Evolutionary conservation across 352 stramenopile species (phyloP), one percentile per base, ranked within the genome.

Genomic region (Phytophthora citrophthora): DNA sequence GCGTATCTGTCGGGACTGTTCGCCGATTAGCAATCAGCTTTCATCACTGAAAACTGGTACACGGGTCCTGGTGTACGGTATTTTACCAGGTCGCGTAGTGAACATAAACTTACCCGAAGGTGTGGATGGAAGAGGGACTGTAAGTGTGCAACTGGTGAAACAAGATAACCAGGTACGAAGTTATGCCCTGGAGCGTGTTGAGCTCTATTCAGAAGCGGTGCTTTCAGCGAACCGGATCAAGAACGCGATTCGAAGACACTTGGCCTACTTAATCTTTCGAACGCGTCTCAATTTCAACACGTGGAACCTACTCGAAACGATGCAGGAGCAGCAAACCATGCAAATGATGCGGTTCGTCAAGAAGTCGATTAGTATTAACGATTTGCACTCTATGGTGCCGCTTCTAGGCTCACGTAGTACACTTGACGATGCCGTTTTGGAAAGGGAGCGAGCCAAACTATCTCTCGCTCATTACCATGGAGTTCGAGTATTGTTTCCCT

Each of bases 221-320:
- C 48, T 90, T 27, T 89, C 81, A 1, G 81, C 83, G 3, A 92
- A 92, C 48, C 79, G 79, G 1, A 92, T 92, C 65, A 92, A 92
- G 51, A 85, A 68, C 20, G 70, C 77, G 7, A 88, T 92, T 24
- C 75, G 79, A 5, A 52, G 64, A n/a, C 81, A 92, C 48, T 61
- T 92, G 26, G 70, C 83, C 13, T 75, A 90, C 46, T 68, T 69
- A 10, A 68, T 92, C 1, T 90, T 88, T 50, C 83, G 34, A 41
- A 9, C 13, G 4, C 34, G 34, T 18, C 34, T 41, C 34, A 41
- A 41, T 41, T 41, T 41, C 34, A 18, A 7, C 15, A 41, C 34
- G 34, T 41, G 34, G 34, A 41, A 41, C 34, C 1, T 41, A 6
- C 12, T 41, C 12, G 34, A 41, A 41, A 41, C 34, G 34, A 41